Evolutionary conservation across 495 filamentous ascomycete genomes (phyloP).

Genomic region (Penicillium lividum): DNA sequence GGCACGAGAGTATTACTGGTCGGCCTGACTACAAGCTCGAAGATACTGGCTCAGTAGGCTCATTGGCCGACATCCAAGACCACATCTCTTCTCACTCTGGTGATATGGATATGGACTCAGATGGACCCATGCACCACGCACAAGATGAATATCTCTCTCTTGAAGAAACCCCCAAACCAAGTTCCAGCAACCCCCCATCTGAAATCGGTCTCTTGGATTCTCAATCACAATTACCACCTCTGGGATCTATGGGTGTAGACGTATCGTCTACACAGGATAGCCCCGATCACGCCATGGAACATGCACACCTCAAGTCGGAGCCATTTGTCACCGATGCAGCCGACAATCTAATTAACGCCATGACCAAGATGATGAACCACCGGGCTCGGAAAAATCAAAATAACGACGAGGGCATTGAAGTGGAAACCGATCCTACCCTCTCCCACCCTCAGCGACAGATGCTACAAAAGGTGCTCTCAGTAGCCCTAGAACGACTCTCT

Average conservation of each 20-base stretch:
- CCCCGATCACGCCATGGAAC: neutral
- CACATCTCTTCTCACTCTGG: slow-evolving; percentile 17
- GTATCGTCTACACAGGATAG: slow-evolving; percentile 3
- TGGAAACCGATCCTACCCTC: slow-evolving; percentile 23
- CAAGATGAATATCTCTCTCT: slow-evolving; percentile 12
- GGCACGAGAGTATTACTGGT: slow-evolving; percentile 35
- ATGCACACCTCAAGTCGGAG: slow-evolving; percentile 21
- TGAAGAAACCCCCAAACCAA: neutral
- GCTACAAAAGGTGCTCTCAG: slow-evolving; percentile 36
- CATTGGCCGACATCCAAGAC: slow-evolving; percentile 10
- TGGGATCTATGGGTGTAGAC: slow-evolving; percentile 2
- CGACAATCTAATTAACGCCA: slow-evolving; percentile 37
- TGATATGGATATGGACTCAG: slow-evolving; percentile 16
- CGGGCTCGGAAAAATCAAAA: slow-evolving; percentile 30
- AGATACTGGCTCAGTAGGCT: slow-evolving; percentile 13
- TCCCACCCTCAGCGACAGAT: slow-evolving; percentile 38
- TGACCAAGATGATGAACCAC: slow-evolving; percentile 41
- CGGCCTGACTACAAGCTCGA: slow-evolving; percentile 9
- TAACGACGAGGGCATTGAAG: slow-evolving; percentile 29
- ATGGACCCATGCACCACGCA: neutral
- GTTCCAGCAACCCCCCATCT: neutral
- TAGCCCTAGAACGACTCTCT: slow-evolving; percentile 36
- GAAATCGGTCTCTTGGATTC: neutral
- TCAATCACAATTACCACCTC: slow-evolving; percentile 7
- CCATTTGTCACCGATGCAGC: slow-evolving; percentile 35